phyloP scores from a whole-genome alignment of 352 stramenopile genomes.

The Pseudoperonospora humuli region DNA sequence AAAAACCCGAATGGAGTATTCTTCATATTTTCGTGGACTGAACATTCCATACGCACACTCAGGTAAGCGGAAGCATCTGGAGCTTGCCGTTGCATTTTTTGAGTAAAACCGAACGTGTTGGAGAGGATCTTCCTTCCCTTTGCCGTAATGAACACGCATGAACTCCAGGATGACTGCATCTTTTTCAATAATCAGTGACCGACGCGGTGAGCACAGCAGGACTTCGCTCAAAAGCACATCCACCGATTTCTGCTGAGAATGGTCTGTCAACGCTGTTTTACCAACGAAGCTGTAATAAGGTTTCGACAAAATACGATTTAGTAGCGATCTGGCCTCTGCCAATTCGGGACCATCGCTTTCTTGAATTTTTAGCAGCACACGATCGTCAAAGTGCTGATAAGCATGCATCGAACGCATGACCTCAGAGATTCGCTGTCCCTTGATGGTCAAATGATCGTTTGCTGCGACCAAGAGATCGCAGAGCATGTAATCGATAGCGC shows the following conservation, averaged over 20 bases:
- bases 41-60: conserved; percentile 62
- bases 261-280: conserved; percentile 42
- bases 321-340: conserved; percentile 34
- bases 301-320: conserved; percentile 57
- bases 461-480: conserved; percentile 69
- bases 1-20: conserved; percentile 64
- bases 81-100: conserved; percentile 43
- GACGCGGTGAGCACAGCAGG: conserved; percentile 28
- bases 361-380: conserved; percentile 68
- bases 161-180: conserved; percentile 74
- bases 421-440: conserved; percentile 57
- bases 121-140: conserved; percentile 66
- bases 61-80: conserved; percentile 45
- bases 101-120: conserved; percentile 70
- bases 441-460: conserved; percentile 54
- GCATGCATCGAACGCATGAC: conserved; percentile 53
- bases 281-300: conserved; percentile 76
- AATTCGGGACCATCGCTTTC: conserved; percentile 50
- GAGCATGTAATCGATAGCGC: conserved; percentile 86
- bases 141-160: conserved; percentile 76
- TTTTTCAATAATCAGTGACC: conserved; percentile 28
- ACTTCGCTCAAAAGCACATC: conserved; percentile 58
- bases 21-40: conserved; percentile 52
- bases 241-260: conserved; percentile 38
- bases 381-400: conserved; percentile 81